A percentile compares a stretch with the other conserved stretches of the same genome.
These are phyloP conservation scores for Saccharomyces hybrid DNA, from an alignment of 1,139 yeast species.

Conservation along the genomic window DNA sequence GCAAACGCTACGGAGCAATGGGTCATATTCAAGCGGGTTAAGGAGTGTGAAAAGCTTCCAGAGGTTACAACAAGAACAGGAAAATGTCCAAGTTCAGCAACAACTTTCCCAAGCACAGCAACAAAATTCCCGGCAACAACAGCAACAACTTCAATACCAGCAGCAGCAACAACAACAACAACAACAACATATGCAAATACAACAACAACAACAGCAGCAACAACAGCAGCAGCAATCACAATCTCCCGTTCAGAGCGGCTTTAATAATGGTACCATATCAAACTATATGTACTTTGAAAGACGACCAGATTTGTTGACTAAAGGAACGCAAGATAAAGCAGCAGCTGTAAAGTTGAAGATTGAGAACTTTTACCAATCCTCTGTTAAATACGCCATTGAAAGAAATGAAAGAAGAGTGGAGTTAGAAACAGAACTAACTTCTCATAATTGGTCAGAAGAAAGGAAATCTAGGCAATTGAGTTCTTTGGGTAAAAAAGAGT, in stretches of 20 bases:
- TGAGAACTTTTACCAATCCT: conserved; percentile 69
- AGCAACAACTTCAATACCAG: conserved; percentile 11
- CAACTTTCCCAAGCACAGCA: conserved; percentile 8
- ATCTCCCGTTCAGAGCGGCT: conserved; percentile 1
- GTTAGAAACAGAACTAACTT: conserved; percentile 56
- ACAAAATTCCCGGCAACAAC: conserved; percentile 10
- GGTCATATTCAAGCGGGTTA: conserved; percentile 4
- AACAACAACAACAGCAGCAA: conserved; percentile 14
- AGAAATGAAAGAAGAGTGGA: conserved; percentile 71
- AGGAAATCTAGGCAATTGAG: conserved; percentile 66
- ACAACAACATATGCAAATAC: too few relatives aligned
- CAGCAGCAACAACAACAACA: conserved; percentile 7
- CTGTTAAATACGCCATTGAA: conserved; percentile 74
- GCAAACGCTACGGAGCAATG: conserved; percentile 13
- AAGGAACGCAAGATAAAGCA: conserved; percentile 63
- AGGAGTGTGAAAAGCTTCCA: conserved; percentile 5
- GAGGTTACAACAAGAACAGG: conserved; percentile 2
- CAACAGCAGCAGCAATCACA: conserved; percentile 19
- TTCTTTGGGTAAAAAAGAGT: conserved; percentile 66
- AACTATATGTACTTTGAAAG: conserved; percentile 73
- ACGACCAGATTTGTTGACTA: conserved; percentile 69
- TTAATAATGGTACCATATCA: conserved; percentile 7
- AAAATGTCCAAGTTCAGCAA: conserved; percentile 5
- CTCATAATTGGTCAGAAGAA: conserved; percentile 68
- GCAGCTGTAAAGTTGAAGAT: conserved; percentile 63